These are phyloP conservation scores for Alternaria brassicicola DNA, from an alignment of 2,329 filamentous ascomycete species.

Conservation along the genomic window DNA sequence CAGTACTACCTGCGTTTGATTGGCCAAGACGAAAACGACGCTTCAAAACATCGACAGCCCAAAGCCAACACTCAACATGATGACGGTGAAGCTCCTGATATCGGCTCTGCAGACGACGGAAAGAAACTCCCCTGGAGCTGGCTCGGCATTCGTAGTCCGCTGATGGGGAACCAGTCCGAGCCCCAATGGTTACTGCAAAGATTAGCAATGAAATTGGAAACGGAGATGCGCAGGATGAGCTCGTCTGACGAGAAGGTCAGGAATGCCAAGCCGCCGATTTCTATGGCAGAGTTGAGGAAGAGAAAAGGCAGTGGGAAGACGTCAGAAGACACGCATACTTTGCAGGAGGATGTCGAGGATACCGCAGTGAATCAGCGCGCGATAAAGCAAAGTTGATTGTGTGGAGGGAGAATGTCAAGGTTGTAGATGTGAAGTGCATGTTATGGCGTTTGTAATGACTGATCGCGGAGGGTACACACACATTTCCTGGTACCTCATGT, in stretches of 20 bases:
- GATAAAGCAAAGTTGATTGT: background rate
- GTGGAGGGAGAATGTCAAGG: background rate
- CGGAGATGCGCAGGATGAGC: constrained; percentile 42
- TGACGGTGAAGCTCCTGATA: constrained; percentile 32
- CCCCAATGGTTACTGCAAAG: constrained; percentile 75
- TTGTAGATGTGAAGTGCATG: background rate
- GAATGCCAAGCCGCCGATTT: constrained; percentile 41
- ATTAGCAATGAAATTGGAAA: constrained; percentile 62
- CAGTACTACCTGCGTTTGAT: constrained; percentile 47
- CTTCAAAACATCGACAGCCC: constrained; percentile 45
- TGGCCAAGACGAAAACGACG: constrained; percentile 50
- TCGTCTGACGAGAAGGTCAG: constrained; percentile 19
- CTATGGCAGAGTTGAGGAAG: constrained; percentile 36
- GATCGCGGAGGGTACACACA: background rate
- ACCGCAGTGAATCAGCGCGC: constrained; percentile 14
- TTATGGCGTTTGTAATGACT: background rate
- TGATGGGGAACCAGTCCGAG: constrained; percentile 72
- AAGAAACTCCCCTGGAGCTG: constrained; percentile 73
- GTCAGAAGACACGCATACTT: constrained; percentile 8
- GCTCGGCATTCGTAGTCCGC: constrained; percentile 71
- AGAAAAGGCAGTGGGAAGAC: constrained; percentile 1
- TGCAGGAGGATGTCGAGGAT: constrained; percentile 15
- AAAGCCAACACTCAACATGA: constrained; percentile 26
- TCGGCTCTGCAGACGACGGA: constrained; percentile 41
- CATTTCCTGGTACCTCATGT: background rate